Percentiles rank a stretch among this genome's conserved stretches.
Evolutionary conservation across 148 eudicot species (phyloP).

Genomic region (Rhododendron williamsianum): DNA sequence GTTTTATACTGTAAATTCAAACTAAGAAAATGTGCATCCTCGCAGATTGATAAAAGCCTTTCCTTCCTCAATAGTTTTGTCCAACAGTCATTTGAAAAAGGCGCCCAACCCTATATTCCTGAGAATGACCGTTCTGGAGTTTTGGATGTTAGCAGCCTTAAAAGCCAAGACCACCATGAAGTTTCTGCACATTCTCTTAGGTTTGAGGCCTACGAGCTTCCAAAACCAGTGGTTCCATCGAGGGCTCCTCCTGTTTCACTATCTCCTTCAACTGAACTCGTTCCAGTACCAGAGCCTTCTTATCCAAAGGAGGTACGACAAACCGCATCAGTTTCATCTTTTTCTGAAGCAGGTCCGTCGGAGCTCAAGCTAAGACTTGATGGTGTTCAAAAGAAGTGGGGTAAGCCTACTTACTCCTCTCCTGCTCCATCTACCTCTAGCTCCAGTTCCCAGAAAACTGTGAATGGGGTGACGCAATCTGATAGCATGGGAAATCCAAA

Average conservation of each 20-base stretch:
- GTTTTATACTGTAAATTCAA: neutral
- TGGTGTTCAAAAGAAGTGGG: slow-evolving; percentile 98
- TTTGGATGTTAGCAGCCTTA: slow-evolving; percentile 43
- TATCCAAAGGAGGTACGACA: slow-evolving; percentile 42
- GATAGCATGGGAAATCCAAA: slow-evolving; percentile 27
- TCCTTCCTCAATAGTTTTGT: slow-evolving; percentile 67
- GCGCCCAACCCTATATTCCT: slow-evolving; percentile 89
- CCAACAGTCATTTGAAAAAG: slow-evolving; percentile 61
- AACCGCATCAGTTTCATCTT: slow-evolving; percentile 25
- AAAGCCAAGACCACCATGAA: slow-evolving; percentile 52
- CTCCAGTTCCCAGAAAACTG: slow-evolving; percentile 41
- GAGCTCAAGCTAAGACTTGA: slow-evolving; percentile 80
- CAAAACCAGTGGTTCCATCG: slow-evolving; percentile 53
- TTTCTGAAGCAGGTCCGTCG: slow-evolving; percentile 44
- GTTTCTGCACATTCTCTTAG: slow-evolving; percentile 68
- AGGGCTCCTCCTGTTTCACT: slow-evolving; percentile 33
- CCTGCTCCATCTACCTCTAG: slow-evolving; percentile 52
- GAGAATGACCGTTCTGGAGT: slow-evolving; percentile 64
- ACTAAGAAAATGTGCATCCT: slow-evolving; percentile 5
- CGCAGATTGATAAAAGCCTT: slow-evolving; percentile 76
- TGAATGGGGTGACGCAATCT: slow-evolving; percentile 43
- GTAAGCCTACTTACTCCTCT: slow-evolving; percentile 65
- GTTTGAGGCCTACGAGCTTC: slow-evolving; percentile 92
- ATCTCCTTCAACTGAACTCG: slow-evolving; percentile 61
- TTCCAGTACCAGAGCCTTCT: slow-evolving; percentile 60